Evolutionary conservation across 1,284 basidiomycete genomes (phyloP), one percentile per base, ranked within the genome.

Genomic region (Trametes sp.): DNA sequence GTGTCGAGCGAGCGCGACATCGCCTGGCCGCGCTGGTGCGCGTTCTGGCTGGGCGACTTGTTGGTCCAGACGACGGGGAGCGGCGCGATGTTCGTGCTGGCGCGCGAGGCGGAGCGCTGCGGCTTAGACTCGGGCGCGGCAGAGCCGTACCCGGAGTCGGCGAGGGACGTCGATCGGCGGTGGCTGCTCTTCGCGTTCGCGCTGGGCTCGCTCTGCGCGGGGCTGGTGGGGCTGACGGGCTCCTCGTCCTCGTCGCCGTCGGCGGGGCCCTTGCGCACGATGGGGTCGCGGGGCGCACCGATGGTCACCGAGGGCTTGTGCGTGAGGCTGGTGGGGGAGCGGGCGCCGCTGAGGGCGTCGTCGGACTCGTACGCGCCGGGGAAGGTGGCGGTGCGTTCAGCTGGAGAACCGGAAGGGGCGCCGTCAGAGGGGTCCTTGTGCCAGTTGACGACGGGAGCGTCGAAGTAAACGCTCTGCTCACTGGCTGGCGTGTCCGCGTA

Each of bases 401-500:
- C 69, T 60, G 52, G 7, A 2, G 54, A 29, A 11, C 5, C 42
- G 31, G 42, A 8, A 24, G 53, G 44, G 19, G 23, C 44, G 46
- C 33, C 33, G 41, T 60, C 54, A 46, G 61, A 44, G 26, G 54
- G 28, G 23, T 59, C 24, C 44, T 55, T 61, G 51, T 59, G 48
- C 44, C 56, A 63, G 51, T 38, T 42, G 59, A 73, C 72, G 46
- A 75, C 61, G 36, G 76, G 77, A 9, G 80, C 79, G 76, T 81
- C 80, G 66, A 80, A 81, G 70, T 81, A 81, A 10, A 75, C 61
- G 54, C 72, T 76, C 29, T 69, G 72, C 57, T 76, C 78, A 72
- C 77, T 80, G 36, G 49, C 61, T 54, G 70, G 62, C 33, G 79
- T 77, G 41, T 76, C 41, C 4, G 67, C 46, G 63, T 62, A 67